Evolutionary conservation across 805 yeast species (phyloP).

Genomic region (Starmerella potacharoeniae): DNA sequence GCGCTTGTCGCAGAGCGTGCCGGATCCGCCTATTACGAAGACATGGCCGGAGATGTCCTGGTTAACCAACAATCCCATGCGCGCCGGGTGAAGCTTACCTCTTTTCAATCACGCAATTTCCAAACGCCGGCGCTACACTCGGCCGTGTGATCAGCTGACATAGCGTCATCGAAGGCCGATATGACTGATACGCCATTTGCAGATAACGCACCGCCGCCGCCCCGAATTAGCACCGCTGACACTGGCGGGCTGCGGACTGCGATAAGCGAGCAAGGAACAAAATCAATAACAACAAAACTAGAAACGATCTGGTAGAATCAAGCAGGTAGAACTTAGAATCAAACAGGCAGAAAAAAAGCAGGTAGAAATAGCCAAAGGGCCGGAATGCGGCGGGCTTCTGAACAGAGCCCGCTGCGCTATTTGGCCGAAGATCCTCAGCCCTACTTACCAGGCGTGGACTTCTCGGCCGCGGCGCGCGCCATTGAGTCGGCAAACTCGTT

Average conservation of each 20-base stretch:
- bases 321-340: background rate
- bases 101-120: background rate
- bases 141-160: background rate
- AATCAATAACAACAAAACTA: background rate
- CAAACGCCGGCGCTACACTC: no score
- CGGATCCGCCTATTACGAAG: slow-evolving; percentile 17
- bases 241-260: no score
- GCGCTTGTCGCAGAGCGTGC: slow-evolving; percentile 15
- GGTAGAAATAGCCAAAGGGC: background rate
- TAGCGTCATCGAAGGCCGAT: background rate
- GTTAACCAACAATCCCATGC: slow-evolving; percentile 21
- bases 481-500: slow-evolving; percentile 67
- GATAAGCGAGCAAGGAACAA: no score
- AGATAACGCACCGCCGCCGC: background rate
- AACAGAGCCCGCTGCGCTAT: no score
- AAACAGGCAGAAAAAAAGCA: no score
- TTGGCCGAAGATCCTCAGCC: no score
- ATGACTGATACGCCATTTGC: background rate
- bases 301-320: background rate
- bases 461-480: slow-evolving; percentile 47
- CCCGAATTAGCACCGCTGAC: no score
- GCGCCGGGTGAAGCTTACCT: background rate
- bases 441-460: background rate
- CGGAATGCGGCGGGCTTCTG: background rate
- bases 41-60: slow-evolving; percentile 15